Base-by-base conservation (phyloP, 148 eudicot species). In the Diospyros lotus region DNA sequence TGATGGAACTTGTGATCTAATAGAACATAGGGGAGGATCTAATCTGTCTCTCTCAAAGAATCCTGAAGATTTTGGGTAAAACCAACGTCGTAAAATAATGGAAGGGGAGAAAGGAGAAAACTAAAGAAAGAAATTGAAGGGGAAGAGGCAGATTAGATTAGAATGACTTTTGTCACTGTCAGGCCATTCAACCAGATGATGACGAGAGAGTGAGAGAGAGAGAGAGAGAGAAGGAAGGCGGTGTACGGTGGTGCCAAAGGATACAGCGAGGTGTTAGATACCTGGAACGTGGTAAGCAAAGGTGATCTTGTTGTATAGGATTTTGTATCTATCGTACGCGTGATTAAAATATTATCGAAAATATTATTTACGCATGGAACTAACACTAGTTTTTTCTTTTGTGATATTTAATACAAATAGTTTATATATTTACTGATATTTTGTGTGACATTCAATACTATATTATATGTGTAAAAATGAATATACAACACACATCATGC, bases 101-200 rank as follows among this genome's bases (percentile, higher is more conserved):
- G 41, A 46, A 15, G 59, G 45, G 56, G 64, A 74, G 60, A 75
- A 82, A 75, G 13, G 60, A 43, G 65, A 72, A 43, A 39, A 12
- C 18, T 59, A 58, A 53, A 74, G 60, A 75, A 82, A 75, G 13
- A 53, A 43, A 63, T 54, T 65, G 28, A 28, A 28, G 28, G 28
- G 28, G 28, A 28, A 28, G 28, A 28, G 28, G 28, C 28, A 28
- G 28, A 28, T 28, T 28, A 28, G 28, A 28, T 28, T 28, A 28
- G 28, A 28, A 28, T 28, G 28, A 28, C 28, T 76, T 80, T 77
- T 78, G 86, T 77, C 76, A 39, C 8, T 80, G 64, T 80, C 71
- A 77, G 86, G 86, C 83, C 10, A 75, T 51, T 15, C 42, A 3
- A 28, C 28, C 45, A 69, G 68, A 69, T 77, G 79, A 62, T 84